phyloP scores from a whole-genome alignment of 2,329 filamentous ascomycete species.

The Cyphellophora europaea region DNA sequence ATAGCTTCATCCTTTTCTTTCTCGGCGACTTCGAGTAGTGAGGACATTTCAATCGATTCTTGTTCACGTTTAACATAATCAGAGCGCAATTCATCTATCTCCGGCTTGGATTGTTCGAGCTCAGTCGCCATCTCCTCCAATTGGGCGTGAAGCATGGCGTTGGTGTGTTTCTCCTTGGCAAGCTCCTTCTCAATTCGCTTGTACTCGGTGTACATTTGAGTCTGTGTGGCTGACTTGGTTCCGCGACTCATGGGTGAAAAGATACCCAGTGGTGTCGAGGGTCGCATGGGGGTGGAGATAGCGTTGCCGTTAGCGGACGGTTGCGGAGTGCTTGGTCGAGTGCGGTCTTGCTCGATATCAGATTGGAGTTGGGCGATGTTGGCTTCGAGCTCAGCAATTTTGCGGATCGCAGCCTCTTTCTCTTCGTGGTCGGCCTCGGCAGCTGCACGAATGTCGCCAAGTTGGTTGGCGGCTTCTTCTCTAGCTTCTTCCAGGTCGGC shows the following conservation, averaged over 20 bases:
- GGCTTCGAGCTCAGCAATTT: constrained; percentile 56
- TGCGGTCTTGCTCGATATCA: constrained; percentile 34
- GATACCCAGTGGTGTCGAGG: constrained; percentile 37
- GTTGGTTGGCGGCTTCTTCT: constrained; percentile 53
- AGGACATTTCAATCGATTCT: constrained; percentile 76
- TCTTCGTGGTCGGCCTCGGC: constrained; percentile 49
- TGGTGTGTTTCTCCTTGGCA: constrained; percentile 63
- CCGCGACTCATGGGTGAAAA: constrained; percentile 45
- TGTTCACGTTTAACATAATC: constrained; percentile 72
- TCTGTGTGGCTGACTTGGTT: constrained; percentile 39
- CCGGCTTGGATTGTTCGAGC: constrained; percentile 75
- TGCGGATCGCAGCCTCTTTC: constrained; percentile 52
- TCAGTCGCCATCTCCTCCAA: constrained; percentile 80
- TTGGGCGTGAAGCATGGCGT: constrained; percentile 63
- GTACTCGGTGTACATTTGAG: constrained; percentile 56
- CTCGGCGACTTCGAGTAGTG: constrained; percentile 71
- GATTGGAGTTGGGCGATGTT: constrained; percentile 52
- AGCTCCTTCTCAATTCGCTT: constrained; percentile 58
- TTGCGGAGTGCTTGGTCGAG: constrained; percentile 45
- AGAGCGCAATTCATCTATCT: constrained; percentile 73
- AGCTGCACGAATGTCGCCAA: constrained; percentile 44
- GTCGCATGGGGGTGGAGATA: constrained; percentile 39
- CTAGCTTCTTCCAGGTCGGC: constrained; percentile 47
- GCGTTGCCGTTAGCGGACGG: constrained; percentile 40
- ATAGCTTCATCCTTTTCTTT: constrained; percentile 70